Conservation (phyloP, 164 flowering plant genomes). For the Chimonanthus salicifolius region DNA sequence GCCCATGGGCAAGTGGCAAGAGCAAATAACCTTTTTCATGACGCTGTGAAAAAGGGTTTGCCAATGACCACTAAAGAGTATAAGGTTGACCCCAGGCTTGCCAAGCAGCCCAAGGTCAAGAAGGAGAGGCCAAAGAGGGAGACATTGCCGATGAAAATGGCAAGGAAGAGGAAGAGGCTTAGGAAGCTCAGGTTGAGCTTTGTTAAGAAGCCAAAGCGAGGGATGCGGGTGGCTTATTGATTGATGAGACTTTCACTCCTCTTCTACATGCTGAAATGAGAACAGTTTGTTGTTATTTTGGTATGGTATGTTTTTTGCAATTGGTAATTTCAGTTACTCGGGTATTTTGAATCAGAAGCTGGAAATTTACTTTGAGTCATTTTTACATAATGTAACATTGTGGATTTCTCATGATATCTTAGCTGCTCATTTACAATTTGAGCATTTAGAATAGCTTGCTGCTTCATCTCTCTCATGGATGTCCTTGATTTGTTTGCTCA, state of each 20-base stretch:
- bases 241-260: neutral
- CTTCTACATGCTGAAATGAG: neutral
- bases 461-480: neutral
- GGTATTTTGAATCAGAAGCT: neutral
- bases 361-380: neutral
- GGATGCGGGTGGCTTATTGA: slow-evolving; percentile 44
- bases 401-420: neutral
- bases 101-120: slow-evolving; percentile 46
- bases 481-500: neutral
- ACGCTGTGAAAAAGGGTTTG: slow-evolving; percentile 54
- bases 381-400: neutral
- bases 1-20: slow-evolving; percentile 61
- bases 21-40: slow-evolving; percentile 64
- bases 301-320: neutral
- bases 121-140: slow-evolving; percentile 68
- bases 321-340: neutral
- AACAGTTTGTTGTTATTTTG: neutral
- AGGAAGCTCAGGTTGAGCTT: slow-evolving; percentile 65
- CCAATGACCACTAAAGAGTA: slow-evolving; percentile 50
- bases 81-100: slow-evolving; percentile 55
- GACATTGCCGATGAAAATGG: slow-evolving; percentile 94
- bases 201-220: slow-evolving; percentile 79
- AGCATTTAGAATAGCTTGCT: neutral
- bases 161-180: slow-evolving; percentile 71
- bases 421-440: neutral